Conservation (phyloP, 257 asterid genomes). For the Scutellaria barbata region DNA sequence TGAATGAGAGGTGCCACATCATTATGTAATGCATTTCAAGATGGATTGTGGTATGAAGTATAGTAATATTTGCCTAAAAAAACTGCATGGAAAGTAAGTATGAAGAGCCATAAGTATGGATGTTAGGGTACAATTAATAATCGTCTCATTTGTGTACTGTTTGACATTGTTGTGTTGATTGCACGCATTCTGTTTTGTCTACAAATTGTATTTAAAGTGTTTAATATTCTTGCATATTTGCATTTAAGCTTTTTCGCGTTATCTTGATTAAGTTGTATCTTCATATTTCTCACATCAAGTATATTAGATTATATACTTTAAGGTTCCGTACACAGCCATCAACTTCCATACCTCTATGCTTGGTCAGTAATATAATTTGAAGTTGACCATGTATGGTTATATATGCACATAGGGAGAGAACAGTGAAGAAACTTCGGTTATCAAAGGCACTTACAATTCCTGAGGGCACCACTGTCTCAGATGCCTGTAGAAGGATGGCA, state of each 20-base stretch:
- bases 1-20: not conserved
- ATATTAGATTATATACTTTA: not conserved
- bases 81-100: not conserved
- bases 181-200: slow-evolving; percentile 6
- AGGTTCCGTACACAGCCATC: not conserved
- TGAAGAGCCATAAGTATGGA: not conserved
- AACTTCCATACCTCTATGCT: not conserved
- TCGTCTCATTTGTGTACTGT: not conserved
- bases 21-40: not conserved
- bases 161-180: not conserved
- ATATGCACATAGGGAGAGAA: slow-evolving; percentile 65
- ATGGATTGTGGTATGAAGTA: not conserved
- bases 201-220: not conserved
- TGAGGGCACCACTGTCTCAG: slow-evolving; percentile 85
- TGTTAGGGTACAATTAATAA: not conserved
- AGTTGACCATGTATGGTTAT: slow-evolving; percentile 19
- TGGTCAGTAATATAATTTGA: not conserved
- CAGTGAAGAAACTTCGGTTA: slow-evolving; percentile 88
- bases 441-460: slow-evolving; percentile 94
- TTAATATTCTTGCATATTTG: not conserved
- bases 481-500: slow-evolving; percentile 93
- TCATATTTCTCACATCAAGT: slow-evolving; percentile 9
- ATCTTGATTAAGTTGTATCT: not conserved
- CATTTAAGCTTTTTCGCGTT: not conserved
- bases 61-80: not conserved